These are phyloP conservation scores for Exutisphaerella laricina DNA, from an alignment of 2,329 filamentous ascomycete genomes.

Conservation along the genomic window DNA sequence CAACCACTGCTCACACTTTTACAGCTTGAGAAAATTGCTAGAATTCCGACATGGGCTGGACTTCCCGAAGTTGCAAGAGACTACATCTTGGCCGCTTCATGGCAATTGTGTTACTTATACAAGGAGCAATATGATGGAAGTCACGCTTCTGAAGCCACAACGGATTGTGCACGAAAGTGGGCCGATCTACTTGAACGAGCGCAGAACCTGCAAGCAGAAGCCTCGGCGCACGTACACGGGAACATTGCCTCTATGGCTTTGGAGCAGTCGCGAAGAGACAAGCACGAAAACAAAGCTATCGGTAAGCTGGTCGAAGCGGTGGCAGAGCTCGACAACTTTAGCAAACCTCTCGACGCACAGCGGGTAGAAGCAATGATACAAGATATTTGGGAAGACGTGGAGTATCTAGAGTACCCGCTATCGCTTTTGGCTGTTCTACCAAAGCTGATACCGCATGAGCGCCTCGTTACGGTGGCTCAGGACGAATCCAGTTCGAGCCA, in stretches of 20 bases:
- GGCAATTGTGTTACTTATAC: slow-evolving; percentile 23
- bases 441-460: slow-evolving; percentile 35
- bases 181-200: slow-evolving; percentile 7
- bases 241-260: slow-evolving; percentile 16
- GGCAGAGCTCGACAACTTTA: neutral
- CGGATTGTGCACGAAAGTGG: slow-evolving; percentile 7
- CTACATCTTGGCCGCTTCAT: slow-evolving; percentile 30
- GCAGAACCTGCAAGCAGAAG: neutral
- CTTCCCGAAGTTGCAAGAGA: slow-evolving; percentile 42
- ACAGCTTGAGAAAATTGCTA: slow-evolving; percentile 26
- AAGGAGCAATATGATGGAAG: neutral
- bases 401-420: slow-evolving; percentile 44
- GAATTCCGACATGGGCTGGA: slow-evolving; percentile 31
- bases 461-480: slow-evolving; percentile 22
- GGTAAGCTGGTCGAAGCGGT: slow-evolving; percentile 20
- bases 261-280: slow-evolving; percentile 24
- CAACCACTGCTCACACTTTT: slow-evolving; percentile 17
- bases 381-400: slow-evolving; percentile 44
- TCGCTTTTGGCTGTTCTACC: slow-evolving; percentile 36
- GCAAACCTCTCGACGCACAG: neutral
- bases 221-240: slow-evolving; percentile 18
- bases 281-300: slow-evolving; percentile 21
- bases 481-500: slow-evolving; percentile 13
- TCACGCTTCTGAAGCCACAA: neutral
- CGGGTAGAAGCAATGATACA: slow-evolving; percentile 19